Conservation (phyloP, 257 asterid species). For the Penstemon newberryi region DNA sequence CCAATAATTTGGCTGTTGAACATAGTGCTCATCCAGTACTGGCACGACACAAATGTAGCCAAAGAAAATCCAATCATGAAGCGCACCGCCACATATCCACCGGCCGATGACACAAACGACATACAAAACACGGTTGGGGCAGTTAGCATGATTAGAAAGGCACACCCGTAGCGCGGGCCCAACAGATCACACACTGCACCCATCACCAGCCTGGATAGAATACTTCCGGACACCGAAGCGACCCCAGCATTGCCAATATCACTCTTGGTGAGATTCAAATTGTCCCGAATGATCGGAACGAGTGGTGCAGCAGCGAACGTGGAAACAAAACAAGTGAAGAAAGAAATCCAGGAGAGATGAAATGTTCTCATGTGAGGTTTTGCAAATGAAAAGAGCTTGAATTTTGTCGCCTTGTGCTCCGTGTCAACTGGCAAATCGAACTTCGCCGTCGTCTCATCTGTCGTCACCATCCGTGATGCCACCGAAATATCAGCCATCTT, state of each 20-base stretch:
- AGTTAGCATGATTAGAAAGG: neutral
- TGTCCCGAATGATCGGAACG: conserved; percentile 5
- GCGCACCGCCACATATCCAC: neutral
- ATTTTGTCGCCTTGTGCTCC: neutral
- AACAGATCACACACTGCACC: conserved; percentile 1
- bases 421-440: conserved; percentile 15
- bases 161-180: conserved; percentile 5
- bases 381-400: neutral
- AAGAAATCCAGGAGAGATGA: conserved; percentile 15
- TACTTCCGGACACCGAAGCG: conserved; percentile 11
- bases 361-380: conserved; percentile 16
- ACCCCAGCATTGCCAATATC: conserved; percentile 17
- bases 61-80: conserved; percentile 12
- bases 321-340: conserved; percentile 13
- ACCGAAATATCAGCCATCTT: conserved; percentile 39
- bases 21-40: conserved; percentile 8
- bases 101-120: neutral
- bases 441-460: conserved; percentile 32
- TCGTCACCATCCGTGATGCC: conserved; percentile 35
- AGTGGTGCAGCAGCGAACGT: conserved; percentile 6
- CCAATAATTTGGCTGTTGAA: neutral
- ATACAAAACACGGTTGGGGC: neutral
- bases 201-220: conserved; percentile 10
- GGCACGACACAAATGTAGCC: conserved; percentile 15
- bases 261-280: neutral